phyloP scores from a whole-genome alignment of 148 eudicot species.

The Chenopodium quinoa region DNA sequence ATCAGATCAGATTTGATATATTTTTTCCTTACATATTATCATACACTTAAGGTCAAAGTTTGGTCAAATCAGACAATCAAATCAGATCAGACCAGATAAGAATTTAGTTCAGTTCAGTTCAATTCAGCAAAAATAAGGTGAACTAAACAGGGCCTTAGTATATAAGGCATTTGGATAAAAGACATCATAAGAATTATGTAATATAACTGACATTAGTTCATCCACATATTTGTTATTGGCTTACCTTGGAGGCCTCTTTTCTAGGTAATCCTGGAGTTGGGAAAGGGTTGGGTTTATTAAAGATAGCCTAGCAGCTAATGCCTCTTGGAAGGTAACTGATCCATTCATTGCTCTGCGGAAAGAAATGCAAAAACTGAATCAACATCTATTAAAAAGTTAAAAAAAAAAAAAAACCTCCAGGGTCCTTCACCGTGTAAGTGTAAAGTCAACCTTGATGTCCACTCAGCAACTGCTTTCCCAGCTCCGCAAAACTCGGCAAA shows the following conservation, averaged over 20 bases:
- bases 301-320: constrained; percentile 67
- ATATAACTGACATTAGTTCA: neutral
- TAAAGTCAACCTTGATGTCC: constrained; percentile 75
- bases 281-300: constrained; percentile 70
- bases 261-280: constrained; percentile 65
- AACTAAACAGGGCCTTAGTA: too few relatives aligned
- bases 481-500: constrained; percentile 96
- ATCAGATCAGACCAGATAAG: too few relatives aligned
- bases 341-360: constrained; percentile 85
- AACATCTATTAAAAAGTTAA: neutral
- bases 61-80: too few relatives aligned
- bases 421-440: neutral
- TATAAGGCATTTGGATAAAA: neutral
- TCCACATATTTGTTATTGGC: neutral
- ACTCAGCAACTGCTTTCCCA: constrained; percentile 93
- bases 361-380: constrained; percentile 3
- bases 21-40: too few relatives aligned
- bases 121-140: too few relatives aligned
- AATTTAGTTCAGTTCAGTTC: too few relatives aligned
- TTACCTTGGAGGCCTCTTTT: constrained; percentile 77
- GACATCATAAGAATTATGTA: neutral
- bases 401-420: neutral
- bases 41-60: too few relatives aligned
- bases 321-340: constrained; percentile 78
- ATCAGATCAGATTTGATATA: too few relatives aligned